Base-by-base conservation (phyloP, 306 rosid species). In the Lathyrus aphaca region DNA sequence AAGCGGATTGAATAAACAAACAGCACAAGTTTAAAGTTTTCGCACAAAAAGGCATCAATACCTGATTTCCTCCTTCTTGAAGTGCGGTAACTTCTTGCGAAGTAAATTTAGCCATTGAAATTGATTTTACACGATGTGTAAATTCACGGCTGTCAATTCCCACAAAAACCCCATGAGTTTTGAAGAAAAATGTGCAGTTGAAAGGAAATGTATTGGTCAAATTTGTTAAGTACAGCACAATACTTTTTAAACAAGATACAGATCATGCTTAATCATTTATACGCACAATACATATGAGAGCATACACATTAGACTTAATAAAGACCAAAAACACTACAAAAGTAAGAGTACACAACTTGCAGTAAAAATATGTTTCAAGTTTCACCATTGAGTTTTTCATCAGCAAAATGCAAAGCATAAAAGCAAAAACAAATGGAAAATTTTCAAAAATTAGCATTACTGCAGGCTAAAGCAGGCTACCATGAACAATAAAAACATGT, bases 11-110 rank as follows among this genome's bases (percentile, higher is more conserved):
- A 64, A 70, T 63, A 53, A 72, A 77, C n/a, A 74, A 40, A 57
- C 23, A 55, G 56, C 15, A 25, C 6, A 1, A 60, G 67, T 68
- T 68, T 45, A 5, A 1, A 60, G 67, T 68, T 68, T 45, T 65
- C 59, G 75, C 68, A 66, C 42, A 39, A 60, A 68, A 14, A 45
- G 30, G 71, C 71, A 66, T 53, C 25, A 11, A 55, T 87, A 90
- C 97, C 92, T 94, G 87, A 80, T 94, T 94, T 75, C 98, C 98
- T 40, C 98, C 98, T 79, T 80, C 97, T 81, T 94, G 96, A 77
- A 94, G 98, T 39, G 97, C 87, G 63, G 29, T 80, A 70, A 90
- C 98, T 90, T 94, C 98, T 87, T 94, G 98, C 4, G 89, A 87
- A 32, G 97, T 85, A 80, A 94, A 94, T 80, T 90, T 94, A 23